Percentiles rank a stretch among this genome's conserved stretches.
Evolutionary conservation across 306 rosid species (phyloP).

Genomic region (Astragalus membranaceus): DNA sequence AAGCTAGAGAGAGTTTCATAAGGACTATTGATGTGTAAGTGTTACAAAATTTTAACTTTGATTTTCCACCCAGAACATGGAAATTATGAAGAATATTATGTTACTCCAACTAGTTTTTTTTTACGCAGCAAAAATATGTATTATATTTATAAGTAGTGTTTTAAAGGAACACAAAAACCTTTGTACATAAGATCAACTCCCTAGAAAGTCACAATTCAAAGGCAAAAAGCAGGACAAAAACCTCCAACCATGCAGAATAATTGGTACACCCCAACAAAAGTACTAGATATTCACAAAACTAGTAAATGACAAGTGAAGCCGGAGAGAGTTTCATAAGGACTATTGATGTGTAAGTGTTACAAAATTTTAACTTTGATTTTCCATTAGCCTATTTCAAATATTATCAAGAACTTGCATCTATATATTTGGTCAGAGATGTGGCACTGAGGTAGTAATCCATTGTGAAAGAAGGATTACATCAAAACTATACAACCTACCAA

Average conservation of each 20-base stretch:
- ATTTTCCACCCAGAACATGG: too few species aligned
- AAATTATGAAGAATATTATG: too few species aligned
- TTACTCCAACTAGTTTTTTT: too few species aligned
- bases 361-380: neutral
- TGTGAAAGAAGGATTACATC: neutral
- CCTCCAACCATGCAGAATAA: too few species aligned
- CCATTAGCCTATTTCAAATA: neutral
- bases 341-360: neutral
- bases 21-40: neutral
- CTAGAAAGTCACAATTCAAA: too few species aligned
- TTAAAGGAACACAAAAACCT: too few species aligned
- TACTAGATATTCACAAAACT: too few species aligned
- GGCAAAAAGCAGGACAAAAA: too few species aligned
- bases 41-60: neutral
- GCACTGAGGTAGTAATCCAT: constrained; percentile 1
- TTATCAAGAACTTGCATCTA: constrained; percentile 1
- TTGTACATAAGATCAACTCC: too few species aligned
- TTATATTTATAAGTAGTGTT: too few species aligned
- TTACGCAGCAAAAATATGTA: too few species aligned
- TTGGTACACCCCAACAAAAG: too few species aligned
- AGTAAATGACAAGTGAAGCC: neutral
- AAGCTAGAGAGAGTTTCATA: neutral
- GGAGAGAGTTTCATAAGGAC: neutral
- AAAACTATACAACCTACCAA: constrained; percentile 37
- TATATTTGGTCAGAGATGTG: constrained; percentile 8